phyloP scores from a whole-genome alignment of 345 rosid genomes.

The Melaleuca alternifolia region DNA sequence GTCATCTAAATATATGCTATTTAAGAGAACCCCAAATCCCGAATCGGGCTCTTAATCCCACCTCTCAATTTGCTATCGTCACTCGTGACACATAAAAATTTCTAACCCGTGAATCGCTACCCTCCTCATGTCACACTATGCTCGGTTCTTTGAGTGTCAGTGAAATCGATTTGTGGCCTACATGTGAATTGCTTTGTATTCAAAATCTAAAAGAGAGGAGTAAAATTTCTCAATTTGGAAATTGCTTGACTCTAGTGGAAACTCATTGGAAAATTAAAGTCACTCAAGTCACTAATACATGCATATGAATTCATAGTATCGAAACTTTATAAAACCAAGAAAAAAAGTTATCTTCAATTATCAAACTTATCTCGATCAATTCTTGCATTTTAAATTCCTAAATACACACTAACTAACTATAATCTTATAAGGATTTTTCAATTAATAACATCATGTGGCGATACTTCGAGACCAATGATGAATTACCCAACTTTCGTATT shows the following conservation, averaged over 20 bases:
- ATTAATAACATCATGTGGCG: neutral
- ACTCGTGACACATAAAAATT: slow-evolving; percentile 34
- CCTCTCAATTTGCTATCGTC: neutral
- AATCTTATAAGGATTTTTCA: neutral
- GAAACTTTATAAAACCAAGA: neutral
- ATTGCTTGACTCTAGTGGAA: neutral
- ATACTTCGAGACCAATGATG: neutral
- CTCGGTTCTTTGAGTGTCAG: neutral
- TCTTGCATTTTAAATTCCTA: neutral
- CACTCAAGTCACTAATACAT: neutral
- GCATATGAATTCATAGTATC: neutral
- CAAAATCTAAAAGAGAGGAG: neutral
- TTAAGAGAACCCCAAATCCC: neutral
- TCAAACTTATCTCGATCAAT: neutral
- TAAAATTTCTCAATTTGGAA: neutral
- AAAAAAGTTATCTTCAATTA: neutral
- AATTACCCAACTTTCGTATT: neutral
- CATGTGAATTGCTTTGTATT: slow-evolving; percentile 11
- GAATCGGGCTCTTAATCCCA: neutral
- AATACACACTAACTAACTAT: neutral
- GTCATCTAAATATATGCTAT: neutral
- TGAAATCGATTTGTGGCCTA: neutral
- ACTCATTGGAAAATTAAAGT: neutral
- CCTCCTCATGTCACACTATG: slow-evolving; percentile 27
- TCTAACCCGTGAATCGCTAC: slow-evolving; percentile 4